phyloP scores from a whole-genome alignment of 164 flowering plant genomes.

The Echeveria elegans region DNA sequence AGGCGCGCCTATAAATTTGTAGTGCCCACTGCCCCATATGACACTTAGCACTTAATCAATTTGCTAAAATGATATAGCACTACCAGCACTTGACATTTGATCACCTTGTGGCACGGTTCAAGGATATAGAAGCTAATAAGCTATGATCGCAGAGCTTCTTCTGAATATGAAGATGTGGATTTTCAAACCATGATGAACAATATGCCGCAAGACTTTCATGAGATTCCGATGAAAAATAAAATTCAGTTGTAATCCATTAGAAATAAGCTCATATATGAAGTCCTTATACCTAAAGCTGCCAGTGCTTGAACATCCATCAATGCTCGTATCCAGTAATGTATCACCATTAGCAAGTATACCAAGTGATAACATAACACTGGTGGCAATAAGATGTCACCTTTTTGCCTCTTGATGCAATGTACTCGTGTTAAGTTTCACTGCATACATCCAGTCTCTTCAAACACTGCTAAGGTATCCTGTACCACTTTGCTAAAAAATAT shows the following conservation, averaged over 20 bases:
- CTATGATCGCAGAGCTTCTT: constrained; percentile 89
- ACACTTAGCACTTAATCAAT: too few species aligned
- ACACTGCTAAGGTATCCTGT: constrained; percentile 82
- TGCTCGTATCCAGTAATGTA: constrained; percentile 60
- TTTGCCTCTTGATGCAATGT: constrained; percentile 21
- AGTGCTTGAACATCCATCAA: constrained; percentile 97
- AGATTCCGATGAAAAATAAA: constrained; percentile 31
- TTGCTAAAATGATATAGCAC: constrained; percentile 58
- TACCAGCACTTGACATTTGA: constrained; percentile 50
- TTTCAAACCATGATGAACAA: constrained; percentile 89
- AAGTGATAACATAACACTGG: constrained; percentile 7
- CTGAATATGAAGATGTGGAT: constrained; percentile 85
- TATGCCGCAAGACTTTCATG: constrained; percentile 81
- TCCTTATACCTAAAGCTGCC: constrained; percentile 70
- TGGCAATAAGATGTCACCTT: constrained; percentile 37
- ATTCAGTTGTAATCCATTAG: neutral
- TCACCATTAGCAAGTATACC: constrained; percentile 13
- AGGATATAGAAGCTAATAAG: constrained; percentile 46
- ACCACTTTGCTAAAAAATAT: constrained; percentile 79
- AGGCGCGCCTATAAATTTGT: neutral
- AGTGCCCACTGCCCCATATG: too few species aligned
- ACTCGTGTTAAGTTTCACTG: constrained; percentile 49
- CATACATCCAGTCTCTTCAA: constrained; percentile 95
- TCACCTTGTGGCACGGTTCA: constrained; percentile 21
- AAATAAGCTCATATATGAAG: neutral